Conservation (phyloP, 176 grass and related monocot species). For the Hsuehochloa calcarea region DNA sequence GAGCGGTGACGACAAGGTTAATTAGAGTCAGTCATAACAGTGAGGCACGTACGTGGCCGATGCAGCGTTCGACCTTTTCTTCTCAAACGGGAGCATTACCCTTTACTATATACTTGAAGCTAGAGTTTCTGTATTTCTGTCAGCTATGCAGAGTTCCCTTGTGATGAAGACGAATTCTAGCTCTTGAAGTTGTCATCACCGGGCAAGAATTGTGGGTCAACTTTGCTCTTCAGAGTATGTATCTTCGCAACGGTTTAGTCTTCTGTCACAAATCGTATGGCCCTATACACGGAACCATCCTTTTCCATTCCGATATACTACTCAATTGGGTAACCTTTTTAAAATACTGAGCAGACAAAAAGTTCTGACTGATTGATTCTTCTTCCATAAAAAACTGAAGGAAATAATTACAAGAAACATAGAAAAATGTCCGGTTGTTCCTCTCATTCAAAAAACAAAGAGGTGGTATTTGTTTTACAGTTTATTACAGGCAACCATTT, state of each 20-base stretch:
- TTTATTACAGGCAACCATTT: not conserved
- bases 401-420: not conserved
- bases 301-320: not conserved
- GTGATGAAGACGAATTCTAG: not conserved
- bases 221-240: not conserved
- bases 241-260: not conserved
- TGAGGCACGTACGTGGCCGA: too few species aligned
- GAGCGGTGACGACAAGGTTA: too few species aligned
- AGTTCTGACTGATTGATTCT: not conserved
- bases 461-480: not conserved
- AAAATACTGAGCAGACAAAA: not conserved
- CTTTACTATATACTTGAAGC: not conserved
- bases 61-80: too few species aligned
- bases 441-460: not conserved
- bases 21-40: too few species aligned
- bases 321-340: not conserved
- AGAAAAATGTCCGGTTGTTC: not conserved
- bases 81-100: too few species aligned
- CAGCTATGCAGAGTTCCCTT: not conserved
- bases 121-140: not conserved
- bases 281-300: slow-evolving; percentile 23
- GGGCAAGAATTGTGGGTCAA: not conserved
- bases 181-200: not conserved
- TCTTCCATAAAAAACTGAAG: not conserved
- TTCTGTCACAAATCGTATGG: not conserved